These are phyloP conservation scores for Barnettozyma wickerhamii DNA, from an alignment of 805 yeast species.

Conservation along the genomic window DNA sequence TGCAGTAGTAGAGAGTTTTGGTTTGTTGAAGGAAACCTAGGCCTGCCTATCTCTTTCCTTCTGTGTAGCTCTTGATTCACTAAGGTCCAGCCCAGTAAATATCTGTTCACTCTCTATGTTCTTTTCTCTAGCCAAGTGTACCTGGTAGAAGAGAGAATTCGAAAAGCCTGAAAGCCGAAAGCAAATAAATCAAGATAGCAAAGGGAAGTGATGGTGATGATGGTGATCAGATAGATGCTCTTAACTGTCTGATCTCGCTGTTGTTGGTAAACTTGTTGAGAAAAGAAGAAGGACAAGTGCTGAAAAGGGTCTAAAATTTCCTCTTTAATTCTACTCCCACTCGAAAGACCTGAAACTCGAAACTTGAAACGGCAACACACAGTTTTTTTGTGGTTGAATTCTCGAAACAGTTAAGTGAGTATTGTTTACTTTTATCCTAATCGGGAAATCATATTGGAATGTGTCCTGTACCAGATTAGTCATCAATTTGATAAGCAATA, in stretches of 20 bases:
- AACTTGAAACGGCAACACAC: not conserved
- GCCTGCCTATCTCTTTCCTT: conserved; percentile 10
- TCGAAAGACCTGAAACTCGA: no score
- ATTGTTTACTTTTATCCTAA: conserved; percentile 20
- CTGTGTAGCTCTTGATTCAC: conserved; percentile 10
- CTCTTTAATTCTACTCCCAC: no score
- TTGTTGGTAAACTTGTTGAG: no score
- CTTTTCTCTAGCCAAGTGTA: not conserved
- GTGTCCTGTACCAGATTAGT: not conserved
- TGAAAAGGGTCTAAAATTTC: no score
- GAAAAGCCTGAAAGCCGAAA: conserved; percentile 3
- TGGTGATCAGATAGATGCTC: no score
- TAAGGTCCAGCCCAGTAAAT: conserved; percentile 22
- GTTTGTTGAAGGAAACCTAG: not conserved
- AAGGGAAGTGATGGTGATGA: not conserved
- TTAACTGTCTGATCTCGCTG: no score
- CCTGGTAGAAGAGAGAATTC: not conserved
- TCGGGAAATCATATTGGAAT: conserved; percentile 16
- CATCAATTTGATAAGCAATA: no score
- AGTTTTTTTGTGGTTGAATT: conserved; percentile 1
- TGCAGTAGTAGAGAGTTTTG: not conserved
- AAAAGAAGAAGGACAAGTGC: no score
- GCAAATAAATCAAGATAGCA: conserved; percentile 10
- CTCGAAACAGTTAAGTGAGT: not conserved
- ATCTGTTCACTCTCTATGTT: not conserved